A percentile compares a stretch with the other conserved stretches of the same genome.
These are phyloP conservation scores for Penicillium rolfsii DNA, from an alignment of 2,329 filamentous ascomycete species.

Conservation along the genomic window DNA sequence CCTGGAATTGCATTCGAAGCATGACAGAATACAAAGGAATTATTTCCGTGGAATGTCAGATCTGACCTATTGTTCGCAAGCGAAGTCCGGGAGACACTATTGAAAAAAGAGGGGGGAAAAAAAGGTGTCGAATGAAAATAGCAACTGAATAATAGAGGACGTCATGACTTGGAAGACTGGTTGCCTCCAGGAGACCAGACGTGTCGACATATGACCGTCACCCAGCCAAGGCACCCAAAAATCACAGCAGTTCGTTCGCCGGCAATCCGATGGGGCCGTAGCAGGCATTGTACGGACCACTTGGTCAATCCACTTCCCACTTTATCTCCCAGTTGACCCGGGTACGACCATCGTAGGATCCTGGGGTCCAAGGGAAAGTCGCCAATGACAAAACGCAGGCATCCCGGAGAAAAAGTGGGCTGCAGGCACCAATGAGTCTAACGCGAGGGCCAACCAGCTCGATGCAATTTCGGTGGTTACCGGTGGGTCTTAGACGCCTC, in stretches of 20 bases:
- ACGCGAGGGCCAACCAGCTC: conserved; percentile 17
- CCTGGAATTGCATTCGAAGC: conserved; percentile 6
- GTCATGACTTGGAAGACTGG: conserved; percentile 28
- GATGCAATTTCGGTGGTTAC: conserved; percentile 29
- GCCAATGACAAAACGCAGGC: conserved; percentile 25
- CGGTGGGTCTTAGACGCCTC: conserved; percentile 29
- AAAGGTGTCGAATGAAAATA: neutral
- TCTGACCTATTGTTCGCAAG: neutral
- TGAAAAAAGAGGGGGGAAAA: too few species aligned
- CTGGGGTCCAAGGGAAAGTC: conserved; percentile 24
- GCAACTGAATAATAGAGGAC: conserved; percentile 15
- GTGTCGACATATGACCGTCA: neutral
- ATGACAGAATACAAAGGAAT: neutral
- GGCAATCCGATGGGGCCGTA: conserved; percentile 19
- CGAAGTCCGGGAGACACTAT: neutral
- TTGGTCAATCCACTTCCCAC: conserved; percentile 9
- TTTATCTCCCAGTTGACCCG: neutral
- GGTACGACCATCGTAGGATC: conserved; percentile 18
- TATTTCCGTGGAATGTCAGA: conserved; percentile 9
- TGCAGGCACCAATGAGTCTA: conserved; percentile 28
- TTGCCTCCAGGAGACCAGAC: conserved; percentile 21
- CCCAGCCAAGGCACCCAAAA: conserved; percentile 1
- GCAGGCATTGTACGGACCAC: conserved; percentile 7
- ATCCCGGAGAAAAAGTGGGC: conserved; percentile 33
- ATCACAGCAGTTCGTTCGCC: conserved; percentile 22